Conservation (phyloP, 495 filamentous ascomycete genomes). For the Penicillium dipodomyicola region DNA sequence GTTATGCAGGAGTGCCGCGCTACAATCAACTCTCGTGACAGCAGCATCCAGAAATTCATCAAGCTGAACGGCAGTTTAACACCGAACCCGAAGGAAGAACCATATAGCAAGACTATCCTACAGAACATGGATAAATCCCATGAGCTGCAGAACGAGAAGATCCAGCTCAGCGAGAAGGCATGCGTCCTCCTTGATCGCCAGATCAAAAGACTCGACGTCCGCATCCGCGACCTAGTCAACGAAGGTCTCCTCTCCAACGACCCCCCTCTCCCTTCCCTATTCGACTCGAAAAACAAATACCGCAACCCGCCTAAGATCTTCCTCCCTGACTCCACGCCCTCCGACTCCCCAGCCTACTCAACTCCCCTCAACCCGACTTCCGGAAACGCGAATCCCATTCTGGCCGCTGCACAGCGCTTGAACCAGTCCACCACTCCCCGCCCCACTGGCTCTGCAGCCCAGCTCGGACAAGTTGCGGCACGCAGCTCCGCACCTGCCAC, state of each 20-base stretch:
- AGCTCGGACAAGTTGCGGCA: slow-evolving; percentile 31
- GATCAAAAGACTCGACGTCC: slow-evolving; percentile 78
- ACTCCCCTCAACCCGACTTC: slow-evolving; percentile 44
- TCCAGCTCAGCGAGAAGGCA: slow-evolving; percentile 73
- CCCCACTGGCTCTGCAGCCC: slow-evolving; percentile 15
- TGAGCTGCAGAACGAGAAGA: slow-evolving; percentile 82
- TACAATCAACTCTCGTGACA: slow-evolving; percentile 74
- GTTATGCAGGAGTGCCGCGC: slow-evolving; percentile 69
- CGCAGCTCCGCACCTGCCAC: slow-evolving; percentile 63
- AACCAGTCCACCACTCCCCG: slow-evolving; percentile 42
- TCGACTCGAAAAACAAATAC: slow-evolving; percentile 59
- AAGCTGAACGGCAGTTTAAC: slow-evolving; percentile 76
- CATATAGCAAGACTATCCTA: slow-evolving; percentile 64
- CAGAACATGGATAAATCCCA: slow-evolving; percentile 70
- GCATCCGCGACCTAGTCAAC: slow-evolving; percentile 79
- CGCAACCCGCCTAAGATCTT: slow-evolving; percentile 54
- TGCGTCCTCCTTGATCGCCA: slow-evolving; percentile 81
- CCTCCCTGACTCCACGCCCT: slow-evolving; percentile 44
- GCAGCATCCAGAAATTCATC: slow-evolving; percentile 85
- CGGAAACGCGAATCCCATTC: slow-evolving; percentile 42
- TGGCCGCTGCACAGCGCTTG: slow-evolving; percentile 46
- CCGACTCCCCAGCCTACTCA: slow-evolving; percentile 38
- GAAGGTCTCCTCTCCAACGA: slow-evolving; percentile 76
- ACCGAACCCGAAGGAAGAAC: slow-evolving; percentile 83
- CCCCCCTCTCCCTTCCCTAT: slow-evolving; percentile 74